Conservation (phyloP, 306 rosid genomes). For the Malus asiatica region DNA sequence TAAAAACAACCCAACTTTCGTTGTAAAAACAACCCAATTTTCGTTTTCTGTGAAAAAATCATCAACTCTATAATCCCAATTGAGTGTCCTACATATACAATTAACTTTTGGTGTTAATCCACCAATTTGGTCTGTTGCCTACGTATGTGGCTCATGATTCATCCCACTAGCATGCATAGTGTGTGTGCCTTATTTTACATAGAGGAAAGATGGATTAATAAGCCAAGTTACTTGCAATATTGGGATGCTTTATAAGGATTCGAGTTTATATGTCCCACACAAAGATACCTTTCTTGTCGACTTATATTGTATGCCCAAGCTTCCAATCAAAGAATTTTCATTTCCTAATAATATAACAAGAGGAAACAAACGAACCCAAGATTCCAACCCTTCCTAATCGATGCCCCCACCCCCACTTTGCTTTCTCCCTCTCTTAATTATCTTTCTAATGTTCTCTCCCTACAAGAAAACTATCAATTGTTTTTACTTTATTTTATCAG, state of each 20-base stretch:
- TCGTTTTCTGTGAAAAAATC: neutral
- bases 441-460: neutral
- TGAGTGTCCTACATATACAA: neutral
- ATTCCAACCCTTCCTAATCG: conserved; percentile 11
- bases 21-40: neutral
- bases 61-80: neutral
- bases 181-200: neutral
- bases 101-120: neutral
- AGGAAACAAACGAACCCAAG: conserved; percentile 5
- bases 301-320: neutral
- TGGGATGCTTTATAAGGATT: conserved; percentile 21
- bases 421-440: neutral
- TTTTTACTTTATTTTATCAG: neutral
- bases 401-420: neutral
- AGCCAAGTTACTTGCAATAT: conserved; percentile 11
- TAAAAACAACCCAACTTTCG: neutral
- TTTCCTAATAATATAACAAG: neutral
- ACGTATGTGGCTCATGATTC: neutral
- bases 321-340: conserved; percentile 1
- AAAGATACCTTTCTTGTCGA: conserved; percentile 20
- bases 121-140: neutral
- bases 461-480: neutral
- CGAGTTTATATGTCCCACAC: conserved; percentile 1
- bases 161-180: neutral
- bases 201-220: neutral